Base-by-base conservation (phyloP, 345 rosid species). In the Cochlearia excelsa region DNA sequence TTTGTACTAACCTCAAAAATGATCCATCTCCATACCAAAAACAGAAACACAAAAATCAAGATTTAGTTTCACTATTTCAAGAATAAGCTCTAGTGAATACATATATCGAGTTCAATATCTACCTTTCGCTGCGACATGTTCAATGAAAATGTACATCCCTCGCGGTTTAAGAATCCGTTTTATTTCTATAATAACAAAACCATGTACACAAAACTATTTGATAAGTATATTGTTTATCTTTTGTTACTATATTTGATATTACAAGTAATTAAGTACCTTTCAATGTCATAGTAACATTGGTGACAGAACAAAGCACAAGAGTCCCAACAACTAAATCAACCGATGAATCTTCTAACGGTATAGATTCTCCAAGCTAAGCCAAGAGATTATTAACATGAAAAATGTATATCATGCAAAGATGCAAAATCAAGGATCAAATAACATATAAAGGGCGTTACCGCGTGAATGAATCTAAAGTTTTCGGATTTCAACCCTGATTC, bases 41-140 rank as follows among this genome's bases (percentile, higher is more conserved):
- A 9, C 41, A 64, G 10, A 34, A 30, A 37, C 7, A 3, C 35
- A 37, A 26, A 47, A 42, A 0, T 4, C 3, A 5, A n/a, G 28
- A 3, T 41, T 38, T 6, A 10, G 16, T 5, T 53, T 11, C 7
- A 16, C 37, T 5, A 2, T n/a, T 57, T n/a, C 26, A 26, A 7
- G 9, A 9, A 29, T 54, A 42, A 11, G 4, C 30, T 39, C 42
- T 38, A 26, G 37, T 9, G 26, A 9, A 5, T 1, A 0, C 31
- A 2, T 2, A 26, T 1, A 3, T 26, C 37, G 16, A 53, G 23
- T 16, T 16, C 23, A 46, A 41, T 4, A 28, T 1, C 8, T 76
- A 88, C 96, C 96, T 80, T 84, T 58, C 1, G 96, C 96, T 35
- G 96, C 90, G 52, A 88, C 92, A 65, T 91, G 96, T 74, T 91